Conservation (phyloP, 2,329 filamentous ascomycete genomes). For the Nakataea oryzae region DNA sequence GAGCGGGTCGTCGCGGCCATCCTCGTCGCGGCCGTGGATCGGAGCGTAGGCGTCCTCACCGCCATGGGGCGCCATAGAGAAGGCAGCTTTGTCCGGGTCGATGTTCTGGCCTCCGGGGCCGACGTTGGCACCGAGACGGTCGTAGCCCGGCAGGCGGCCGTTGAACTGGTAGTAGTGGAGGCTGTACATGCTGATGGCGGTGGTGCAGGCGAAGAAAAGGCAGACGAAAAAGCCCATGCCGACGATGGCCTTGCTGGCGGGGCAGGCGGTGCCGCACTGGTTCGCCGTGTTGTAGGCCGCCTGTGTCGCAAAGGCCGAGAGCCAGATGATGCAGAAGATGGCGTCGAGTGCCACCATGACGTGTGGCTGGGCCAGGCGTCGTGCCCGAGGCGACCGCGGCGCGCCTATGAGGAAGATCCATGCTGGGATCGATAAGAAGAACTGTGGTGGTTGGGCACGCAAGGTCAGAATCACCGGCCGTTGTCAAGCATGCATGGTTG, state of each 20-base stretch:
- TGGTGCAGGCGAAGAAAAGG: constrained; percentile 42
- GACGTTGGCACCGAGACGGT: constrained; percentile 27
- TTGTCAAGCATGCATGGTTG: not conserved
- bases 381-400: constrained; percentile 51
- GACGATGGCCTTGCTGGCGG: constrained; percentile 52
- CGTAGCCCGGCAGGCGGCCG: constrained; percentile 51
- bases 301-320: constrained; percentile 56
- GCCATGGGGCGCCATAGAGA: constrained; percentile 51
- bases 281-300: constrained; percentile 50
- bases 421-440: constrained; percentile 52
- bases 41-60: constrained; percentile 57
- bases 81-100: constrained; percentile 59
- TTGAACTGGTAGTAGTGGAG: constrained; percentile 52
- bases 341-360: constrained; percentile 49
- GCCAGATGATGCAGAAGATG: constrained; percentile 51
- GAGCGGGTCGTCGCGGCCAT: constrained; percentile 23
- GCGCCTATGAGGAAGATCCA: constrained; percentile 57
- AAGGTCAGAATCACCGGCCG: not conserved
- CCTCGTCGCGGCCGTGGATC: constrained; percentile 42
- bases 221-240: constrained; percentile 53
- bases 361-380: constrained; percentile 50
- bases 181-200: constrained; percentile 48
- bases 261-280: constrained; percentile 44
- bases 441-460: constrained; percentile 27
- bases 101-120: constrained; percentile 33